These are phyloP conservation scores for Pezicula neosporulosa DNA, from an alignment of 2,329 filamentous ascomycete species.

Conservation along the genomic window DNA sequence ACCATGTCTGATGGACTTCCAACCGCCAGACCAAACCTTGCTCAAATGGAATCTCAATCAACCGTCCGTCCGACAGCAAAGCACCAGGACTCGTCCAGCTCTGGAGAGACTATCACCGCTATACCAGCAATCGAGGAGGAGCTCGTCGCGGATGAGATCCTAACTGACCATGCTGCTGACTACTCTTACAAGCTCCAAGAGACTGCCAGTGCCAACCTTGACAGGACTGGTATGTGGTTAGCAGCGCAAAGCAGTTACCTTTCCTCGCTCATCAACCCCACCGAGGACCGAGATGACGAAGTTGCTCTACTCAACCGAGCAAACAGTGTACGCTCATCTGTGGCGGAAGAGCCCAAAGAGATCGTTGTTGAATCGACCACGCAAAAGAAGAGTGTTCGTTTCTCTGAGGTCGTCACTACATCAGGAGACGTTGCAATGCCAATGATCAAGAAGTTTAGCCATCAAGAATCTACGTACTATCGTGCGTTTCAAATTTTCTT, in stretches of 20 bases:
- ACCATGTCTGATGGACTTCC: conserved; percentile 58
- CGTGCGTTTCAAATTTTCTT: conserved; percentile 78
- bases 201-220: conserved; percentile 68
- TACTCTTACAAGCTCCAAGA: conserved; percentile 73
- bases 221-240: conserved; percentile 85
- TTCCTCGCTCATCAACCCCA: conserved; percentile 59
- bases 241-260: conserved; percentile 77
- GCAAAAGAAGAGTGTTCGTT: conserved; percentile 72
- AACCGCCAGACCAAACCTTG: conserved; percentile 56
- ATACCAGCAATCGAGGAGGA: conserved; percentile 35
- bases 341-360: conserved; percentile 7
- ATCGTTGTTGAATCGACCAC: conserved; percentile 30
- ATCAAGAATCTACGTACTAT: conserved; percentile 78
- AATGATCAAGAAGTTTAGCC: conserved; percentile 44
- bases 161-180: conserved; percentile 68
- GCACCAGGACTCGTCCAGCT: conserved; percentile 24
- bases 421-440: conserved; percentile 35
- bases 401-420: conserved; percentile 46
- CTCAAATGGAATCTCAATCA: conserved; percentile 34
- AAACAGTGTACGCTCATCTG: conserved; percentile 11
- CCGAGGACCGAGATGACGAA: conserved; percentile 36
- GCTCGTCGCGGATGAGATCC: conserved; percentile 60
- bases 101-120: conserved; percentile 35
- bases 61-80: conserved; percentile 18
- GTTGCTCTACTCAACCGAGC: conserved; percentile 27